These are phyloP conservation scores for Rhodomyrtus psidioides DNA, from an alignment of 441 rosid genomes.

Conservation along the genomic window DNA sequence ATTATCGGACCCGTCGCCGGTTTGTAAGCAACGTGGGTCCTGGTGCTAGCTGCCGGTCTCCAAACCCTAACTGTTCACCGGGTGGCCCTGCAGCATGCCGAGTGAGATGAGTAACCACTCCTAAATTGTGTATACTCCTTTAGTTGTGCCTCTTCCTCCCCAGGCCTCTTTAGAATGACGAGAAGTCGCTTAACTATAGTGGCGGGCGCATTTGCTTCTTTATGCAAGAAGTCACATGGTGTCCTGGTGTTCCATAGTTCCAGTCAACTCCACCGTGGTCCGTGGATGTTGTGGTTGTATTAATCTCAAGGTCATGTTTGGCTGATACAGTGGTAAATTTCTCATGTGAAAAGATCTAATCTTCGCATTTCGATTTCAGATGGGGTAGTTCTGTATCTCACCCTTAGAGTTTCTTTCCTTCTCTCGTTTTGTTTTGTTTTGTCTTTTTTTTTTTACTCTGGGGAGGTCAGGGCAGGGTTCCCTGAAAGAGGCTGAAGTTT, in stretches of 20 bases:
- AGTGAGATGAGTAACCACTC: slow-evolving; percentile 52
- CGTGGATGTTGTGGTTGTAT: slow-evolving; percentile 23
- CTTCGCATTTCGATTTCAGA: not conserved
- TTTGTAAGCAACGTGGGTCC: slow-evolving; percentile 70
- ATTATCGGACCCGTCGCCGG: slow-evolving; percentile 49
- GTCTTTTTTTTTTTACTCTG: not conserved
- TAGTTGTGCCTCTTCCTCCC: slow-evolving; percentile 28
- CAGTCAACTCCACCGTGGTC: slow-evolving; percentile 19
- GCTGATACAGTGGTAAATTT: not conserved
- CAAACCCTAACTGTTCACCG: slow-evolving; percentile 71
- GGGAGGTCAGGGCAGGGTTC: not conserved
- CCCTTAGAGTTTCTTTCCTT: not conserved
- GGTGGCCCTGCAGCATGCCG: slow-evolving; percentile 71
- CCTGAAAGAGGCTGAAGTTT: not conserved
- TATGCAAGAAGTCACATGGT: slow-evolving; percentile 20
- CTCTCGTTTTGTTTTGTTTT: not conserved
- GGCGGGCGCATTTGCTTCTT: slow-evolving; percentile 27
- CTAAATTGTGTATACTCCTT: slow-evolving; percentile 25
- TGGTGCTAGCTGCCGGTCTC: slow-evolving; percentile 71
- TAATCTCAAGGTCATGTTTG: not conserved
- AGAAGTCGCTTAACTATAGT: slow-evolving; percentile 18
- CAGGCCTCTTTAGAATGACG: slow-evolving; percentile 14
- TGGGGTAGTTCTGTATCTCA: not conserved
- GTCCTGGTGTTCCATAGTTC: slow-evolving; percentile 11
- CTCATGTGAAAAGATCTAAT: not conserved